phyloP scores from a whole-genome alignment of 768 basidiomycete species.

The Cystobasidium ongulense region DNA sequence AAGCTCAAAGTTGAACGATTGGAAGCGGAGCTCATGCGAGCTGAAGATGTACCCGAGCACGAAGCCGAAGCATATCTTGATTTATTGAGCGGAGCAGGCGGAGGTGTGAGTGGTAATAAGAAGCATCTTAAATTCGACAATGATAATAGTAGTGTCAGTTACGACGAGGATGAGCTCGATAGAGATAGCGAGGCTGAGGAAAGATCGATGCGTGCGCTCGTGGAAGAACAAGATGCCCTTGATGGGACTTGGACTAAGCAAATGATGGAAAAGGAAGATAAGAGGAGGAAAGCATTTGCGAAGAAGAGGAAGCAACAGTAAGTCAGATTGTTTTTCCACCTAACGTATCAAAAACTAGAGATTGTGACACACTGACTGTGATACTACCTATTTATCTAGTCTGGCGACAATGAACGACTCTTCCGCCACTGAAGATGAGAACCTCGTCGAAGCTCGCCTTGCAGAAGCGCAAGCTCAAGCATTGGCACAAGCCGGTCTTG shows the following conservation, averaged over 20 bases:
- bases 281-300: conserved; percentile 12
- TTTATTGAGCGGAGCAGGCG: neutral
- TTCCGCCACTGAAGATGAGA: neutral
- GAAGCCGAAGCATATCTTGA: conserved; percentile 26
- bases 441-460: neutral
- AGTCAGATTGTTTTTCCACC: neutral
- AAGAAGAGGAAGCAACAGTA: conserved; percentile 17
- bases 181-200: neutral
- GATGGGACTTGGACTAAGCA: neutral
- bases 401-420: neutral
- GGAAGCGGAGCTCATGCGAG: neutral
- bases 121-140: neutral
- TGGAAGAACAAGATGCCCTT: conserved; percentile 8
- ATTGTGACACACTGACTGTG: neutral
- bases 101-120: neutral
- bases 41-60: conserved; percentile 19
- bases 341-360: neutral
- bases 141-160: neutral
- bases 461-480: neutral
- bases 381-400: neutral
- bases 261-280: conserved; percentile 8
- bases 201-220: conserved; percentile 6
- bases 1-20: conserved; percentile 7
- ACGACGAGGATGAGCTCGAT: neutral
- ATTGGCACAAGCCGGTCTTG: neutral